Evolutionary conservation across 2,329 filamentous ascomycete species (phyloP).

Genomic region (Annulohypoxylon truncatum): DNA sequence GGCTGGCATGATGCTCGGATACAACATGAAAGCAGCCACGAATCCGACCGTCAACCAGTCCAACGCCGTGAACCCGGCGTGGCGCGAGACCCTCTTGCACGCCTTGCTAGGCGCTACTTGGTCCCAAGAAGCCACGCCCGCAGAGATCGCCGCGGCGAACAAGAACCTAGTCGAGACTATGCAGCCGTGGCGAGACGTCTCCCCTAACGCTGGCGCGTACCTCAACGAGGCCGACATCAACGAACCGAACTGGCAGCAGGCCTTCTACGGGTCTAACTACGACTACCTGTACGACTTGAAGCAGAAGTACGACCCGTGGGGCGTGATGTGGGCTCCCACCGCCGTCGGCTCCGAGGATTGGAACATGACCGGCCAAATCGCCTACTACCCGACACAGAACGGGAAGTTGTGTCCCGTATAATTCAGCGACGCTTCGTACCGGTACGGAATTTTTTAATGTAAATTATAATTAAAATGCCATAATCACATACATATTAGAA

Average conservation of each 20-base stretch:
- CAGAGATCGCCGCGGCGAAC: slow-evolving; percentile 28
- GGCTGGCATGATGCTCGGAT: slow-evolving; percentile 39
- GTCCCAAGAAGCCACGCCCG: slow-evolving; percentile 18
- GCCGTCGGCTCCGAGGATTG: slow-evolving; percentile 64
- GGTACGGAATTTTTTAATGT: neutral
- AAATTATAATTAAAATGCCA: neutral
- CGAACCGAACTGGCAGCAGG: slow-evolving; percentile 57
- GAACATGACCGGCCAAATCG: slow-evolving; percentile 45
- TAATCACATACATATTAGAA: neutral
- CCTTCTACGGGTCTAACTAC: slow-evolving; percentile 62
- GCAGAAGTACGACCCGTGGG: slow-evolving; percentile 58
- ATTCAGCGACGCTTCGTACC: neutral
- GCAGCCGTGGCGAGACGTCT: slow-evolving; percentile 38
- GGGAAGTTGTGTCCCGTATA: slow-evolving; percentile 42
- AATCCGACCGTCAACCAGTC: slow-evolving; percentile 40
- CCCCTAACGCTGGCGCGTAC: slow-evolving; percentile 57
- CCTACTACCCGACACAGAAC: slow-evolving; percentile 41
- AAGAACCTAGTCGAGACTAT: slow-evolving; percentile 36
- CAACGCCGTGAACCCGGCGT: slow-evolving; percentile 41
- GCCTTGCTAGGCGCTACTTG: slow-evolving; percentile 37
- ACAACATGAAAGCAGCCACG: slow-evolving; percentile 36
- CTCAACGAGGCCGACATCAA: slow-evolving; percentile 64
- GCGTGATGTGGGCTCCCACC: slow-evolving; percentile 59
- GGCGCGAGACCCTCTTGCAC: slow-evolving; percentile 33
- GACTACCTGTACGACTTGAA: slow-evolving; percentile 57